Conservation (phyloP, 768 basidiomycete species). For the Tulasnella sp. region DNA sequence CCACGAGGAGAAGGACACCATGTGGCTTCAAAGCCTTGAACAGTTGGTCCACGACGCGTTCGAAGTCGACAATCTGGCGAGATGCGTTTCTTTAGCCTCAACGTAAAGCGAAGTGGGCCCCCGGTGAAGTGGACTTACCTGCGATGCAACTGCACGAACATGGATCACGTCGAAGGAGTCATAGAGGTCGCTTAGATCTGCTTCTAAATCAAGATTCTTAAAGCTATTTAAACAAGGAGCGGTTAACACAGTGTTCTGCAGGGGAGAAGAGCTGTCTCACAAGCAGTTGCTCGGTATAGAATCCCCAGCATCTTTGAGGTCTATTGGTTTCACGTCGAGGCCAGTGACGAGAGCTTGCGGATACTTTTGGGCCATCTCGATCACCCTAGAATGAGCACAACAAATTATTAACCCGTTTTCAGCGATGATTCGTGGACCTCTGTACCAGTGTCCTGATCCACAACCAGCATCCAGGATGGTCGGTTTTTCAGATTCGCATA, state of each 20-base stretch:
- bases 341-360: background rate
- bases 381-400: background rate
- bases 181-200: background rate
- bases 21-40: background rate
- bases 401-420: background rate
- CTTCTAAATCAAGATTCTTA: background rate
- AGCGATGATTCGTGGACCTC: too few species aligned
- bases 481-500: background rate
- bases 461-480: background rate
- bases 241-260: background rate
- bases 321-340: background rate
- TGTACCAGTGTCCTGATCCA: background rate
- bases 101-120: background rate
- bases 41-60: background rate
- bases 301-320: background rate
- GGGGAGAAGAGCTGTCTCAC: background rate
- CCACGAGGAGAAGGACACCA: background rate
- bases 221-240: background rate
- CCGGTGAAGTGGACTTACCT: background rate
- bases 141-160: background rate
- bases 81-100: background rate
- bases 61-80: background rate
- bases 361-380: background rate
- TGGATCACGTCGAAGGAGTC: background rate
- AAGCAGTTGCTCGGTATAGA: constrained; percentile 1